Evolutionary conservation across 768 basidiomycete genomes (phyloP).

Genomic region (Lentinula sp.): DNA sequence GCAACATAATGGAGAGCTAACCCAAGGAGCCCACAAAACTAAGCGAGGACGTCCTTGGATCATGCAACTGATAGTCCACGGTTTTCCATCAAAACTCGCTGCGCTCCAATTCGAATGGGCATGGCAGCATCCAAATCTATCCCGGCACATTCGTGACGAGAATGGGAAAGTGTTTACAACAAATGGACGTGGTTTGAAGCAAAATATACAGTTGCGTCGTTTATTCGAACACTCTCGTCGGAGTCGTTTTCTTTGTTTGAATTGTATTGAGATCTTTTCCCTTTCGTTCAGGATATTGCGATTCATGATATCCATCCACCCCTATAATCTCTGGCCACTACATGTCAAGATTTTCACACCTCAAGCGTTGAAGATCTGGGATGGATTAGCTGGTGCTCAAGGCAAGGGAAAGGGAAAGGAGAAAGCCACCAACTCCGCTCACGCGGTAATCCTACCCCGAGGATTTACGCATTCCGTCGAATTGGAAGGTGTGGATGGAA

Average conservation of each 20-base stretch:
- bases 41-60: constrained; percentile 60
- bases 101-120: constrained; percentile 82
- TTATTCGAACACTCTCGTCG: no score
- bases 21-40: constrained; percentile 68
- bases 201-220: constrained; percentile 39
- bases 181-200: constrained; percentile 28
- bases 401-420: background rate
- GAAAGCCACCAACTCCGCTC: background rate
- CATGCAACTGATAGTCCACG: constrained; percentile 83
- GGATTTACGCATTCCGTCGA: constrained; percentile 50
- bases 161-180: constrained; percentile 33
- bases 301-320: constrained; percentile 57
- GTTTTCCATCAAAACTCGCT: constrained; percentile 70
- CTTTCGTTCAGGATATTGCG: constrained; percentile 43
- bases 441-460: constrained; percentile 32
- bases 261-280: constrained; percentile 1
- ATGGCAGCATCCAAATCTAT: constrained; percentile 74
- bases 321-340: constrained; percentile 70
- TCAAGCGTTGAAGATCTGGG: constrained; percentile 54
- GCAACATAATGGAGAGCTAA: constrained; percentile 78
- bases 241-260: no score
- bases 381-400: constrained; percentile 5
- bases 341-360: constrained; percentile 71
- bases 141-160: constrained; percentile 53
- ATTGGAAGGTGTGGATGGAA: constrained; percentile 67